These are phyloP conservation scores for Tarenaya hassleriana DNA, from an alignment of 345 rosid species.

Conservation along the genomic window DNA sequence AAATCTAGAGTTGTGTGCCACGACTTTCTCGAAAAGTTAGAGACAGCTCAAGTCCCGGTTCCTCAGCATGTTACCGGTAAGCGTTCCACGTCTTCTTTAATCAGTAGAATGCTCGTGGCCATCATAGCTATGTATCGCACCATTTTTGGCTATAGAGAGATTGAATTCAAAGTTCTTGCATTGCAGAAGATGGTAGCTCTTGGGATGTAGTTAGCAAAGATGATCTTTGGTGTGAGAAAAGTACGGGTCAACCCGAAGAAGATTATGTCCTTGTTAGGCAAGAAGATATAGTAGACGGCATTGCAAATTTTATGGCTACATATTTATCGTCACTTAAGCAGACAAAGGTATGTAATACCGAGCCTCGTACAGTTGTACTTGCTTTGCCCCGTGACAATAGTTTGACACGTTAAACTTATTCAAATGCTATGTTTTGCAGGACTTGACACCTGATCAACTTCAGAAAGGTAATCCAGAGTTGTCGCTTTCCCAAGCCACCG, in stretches of 20 bases:
- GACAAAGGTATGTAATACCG: slow-evolving; percentile 53
- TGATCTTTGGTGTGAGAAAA: slow-evolving; percentile 67
- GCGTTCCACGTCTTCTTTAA: background rate
- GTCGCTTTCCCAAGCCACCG: background rate
- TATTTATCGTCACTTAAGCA: slow-evolving; percentile 76
- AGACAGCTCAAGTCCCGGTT: slow-evolving; percentile 45
- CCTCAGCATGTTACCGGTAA: slow-evolving; percentile 42
- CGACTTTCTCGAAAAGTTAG: slow-evolving; percentile 69
- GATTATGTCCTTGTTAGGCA: slow-evolving; percentile 85
- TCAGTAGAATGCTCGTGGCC: background rate
- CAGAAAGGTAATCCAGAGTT: slow-evolving; percentile 59
- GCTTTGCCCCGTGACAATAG: background rate
- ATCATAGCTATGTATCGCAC: background rate
- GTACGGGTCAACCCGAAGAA: slow-evolving; percentile 41
- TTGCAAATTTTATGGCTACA: slow-evolving; percentile 92
- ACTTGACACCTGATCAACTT: slow-evolving; percentile 81
- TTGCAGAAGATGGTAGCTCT: slow-evolving; percentile 64
- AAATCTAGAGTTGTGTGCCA: slow-evolving; percentile 75
- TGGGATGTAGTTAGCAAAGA: slow-evolving; percentile 76
- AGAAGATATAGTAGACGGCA: slow-evolving; percentile 95
- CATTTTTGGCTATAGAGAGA: background rate
- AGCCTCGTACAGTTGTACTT: background rate
- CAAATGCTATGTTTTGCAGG: slow-evolving; percentile 33
- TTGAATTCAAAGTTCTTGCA: slow-evolving; percentile 15
- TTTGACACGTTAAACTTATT: background rate